Evolutionary conservation across 2,329 filamentous ascomycete genomes (phyloP), one percentile per base, ranked within the genome.

Genomic region (Verticillium nubilum): DNA sequence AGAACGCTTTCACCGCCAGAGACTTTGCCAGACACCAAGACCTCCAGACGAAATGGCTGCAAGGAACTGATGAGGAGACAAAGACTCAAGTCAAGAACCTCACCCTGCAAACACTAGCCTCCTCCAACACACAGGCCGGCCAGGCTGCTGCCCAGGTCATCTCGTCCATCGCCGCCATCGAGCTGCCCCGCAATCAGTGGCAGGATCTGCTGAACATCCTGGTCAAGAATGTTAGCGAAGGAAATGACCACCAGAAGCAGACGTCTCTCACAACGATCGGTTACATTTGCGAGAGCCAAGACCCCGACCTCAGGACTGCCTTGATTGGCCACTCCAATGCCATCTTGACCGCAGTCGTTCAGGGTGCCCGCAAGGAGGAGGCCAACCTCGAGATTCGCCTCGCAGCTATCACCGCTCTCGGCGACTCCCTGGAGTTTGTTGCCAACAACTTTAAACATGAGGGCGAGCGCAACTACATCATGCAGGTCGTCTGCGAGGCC

Each of bases 401-500:
- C 67, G 92, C 95, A 57, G 95, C 95, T 71, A 95, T 99, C 72
- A 91, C 91, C 56, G 95, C 95, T 53, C 88, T 99, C 52, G 91
- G 93, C 68, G 95, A 99, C 76, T 97, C 94, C 42, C 88, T 98
- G 61, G 95, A 99, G 76, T 99, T 99, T 71, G 94, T 99, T 60
- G 87, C 92, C 66, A 96, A 92, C 78, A 99, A 99, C 80, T 99
- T 99, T 77, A 96, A 97, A 78, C 95, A 98, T 70, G 95, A 99
- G 77, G 95, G 94, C 69, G 95, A 99, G 83, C 89, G 95, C 67
- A 99, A 99, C 80, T 99, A 98, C 81, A 99, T 99, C 72, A 99
- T 99, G 95, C 95, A 99, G 80, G 95, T 99, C 66, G 92, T 99
- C 70, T 99, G 95, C 78, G 95, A 99, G 81, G 95, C 95, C 68